phyloP scores from a whole-genome alignment of 345 rosid species.

The Syzygium jambos region DNA sequence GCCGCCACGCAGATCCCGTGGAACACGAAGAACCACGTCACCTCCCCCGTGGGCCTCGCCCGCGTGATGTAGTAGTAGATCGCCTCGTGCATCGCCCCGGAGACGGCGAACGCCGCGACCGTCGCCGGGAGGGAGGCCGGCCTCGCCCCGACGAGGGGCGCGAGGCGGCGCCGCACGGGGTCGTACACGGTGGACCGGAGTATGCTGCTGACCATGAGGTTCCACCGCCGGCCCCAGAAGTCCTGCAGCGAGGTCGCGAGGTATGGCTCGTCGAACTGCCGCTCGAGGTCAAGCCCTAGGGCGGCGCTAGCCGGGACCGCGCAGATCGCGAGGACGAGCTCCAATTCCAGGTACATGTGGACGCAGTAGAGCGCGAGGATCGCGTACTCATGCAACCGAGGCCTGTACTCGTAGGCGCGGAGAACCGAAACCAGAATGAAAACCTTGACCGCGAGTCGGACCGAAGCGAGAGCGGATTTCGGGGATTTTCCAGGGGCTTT shows the following conservation, averaged over 20 bases:
- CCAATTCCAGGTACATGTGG: slow-evolving; percentile 32
- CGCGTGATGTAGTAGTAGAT: slow-evolving; percentile 35
- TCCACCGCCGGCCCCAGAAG: slow-evolving; percentile 85
- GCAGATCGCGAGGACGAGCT: slow-evolving; percentile 18
- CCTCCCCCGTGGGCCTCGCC: slow-evolving; percentile 61
- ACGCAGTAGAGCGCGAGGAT: slow-evolving; percentile 22
- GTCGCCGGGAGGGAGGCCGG: slow-evolving; percentile 23
- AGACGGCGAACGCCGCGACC: slow-evolving; percentile 41
- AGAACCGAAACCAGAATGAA: slow-evolving; percentile 17
- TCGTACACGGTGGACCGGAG: slow-evolving; percentile 43
- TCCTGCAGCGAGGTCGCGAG: slow-evolving; percentile 66
- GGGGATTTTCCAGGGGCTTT: not conserved
- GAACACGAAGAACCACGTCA: slow-evolving; percentile 51
- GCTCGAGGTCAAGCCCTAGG: slow-evolving; percentile 44
- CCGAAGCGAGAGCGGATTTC: not conserved
- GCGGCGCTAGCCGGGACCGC: slow-evolving; percentile 29
- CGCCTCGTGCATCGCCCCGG: slow-evolving; percentile 61
- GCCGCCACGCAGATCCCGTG: slow-evolving; percentile 35
- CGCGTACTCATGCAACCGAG: slow-evolving; percentile 13
- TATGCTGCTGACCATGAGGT: slow-evolving; percentile 42
- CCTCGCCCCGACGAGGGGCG: slow-evolving; percentile 6
- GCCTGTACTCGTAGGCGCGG: slow-evolving; percentile 20
- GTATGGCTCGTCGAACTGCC: slow-evolving; percentile 57
- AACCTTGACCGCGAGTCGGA: slow-evolving; percentile 22
- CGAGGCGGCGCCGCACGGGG: slow-evolving; percentile 20